Evolutionary conservation across 169 alveolate species (phyloP).

Genomic region (Plasmodium coatneyi): DNA sequence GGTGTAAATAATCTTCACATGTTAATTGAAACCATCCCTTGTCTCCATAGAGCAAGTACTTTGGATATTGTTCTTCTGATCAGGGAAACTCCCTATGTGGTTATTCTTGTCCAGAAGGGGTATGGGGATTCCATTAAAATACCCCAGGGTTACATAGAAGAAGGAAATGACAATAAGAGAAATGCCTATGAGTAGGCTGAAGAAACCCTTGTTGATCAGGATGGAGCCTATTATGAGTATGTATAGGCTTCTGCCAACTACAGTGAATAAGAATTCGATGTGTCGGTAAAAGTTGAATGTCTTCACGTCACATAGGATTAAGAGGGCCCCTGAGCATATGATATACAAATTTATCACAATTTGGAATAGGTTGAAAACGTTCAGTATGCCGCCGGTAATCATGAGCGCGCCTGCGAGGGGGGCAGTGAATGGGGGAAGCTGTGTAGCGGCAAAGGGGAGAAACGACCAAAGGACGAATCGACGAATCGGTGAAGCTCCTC

Average conservation of each 20-base stretch:
- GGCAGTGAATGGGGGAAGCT: neutral
- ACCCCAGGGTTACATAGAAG: slow-evolving; percentile 42
- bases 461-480: neutral
- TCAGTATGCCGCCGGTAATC: slow-evolving; percentile 47
- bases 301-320: slow-evolving; percentile 54
- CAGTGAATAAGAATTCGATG: slow-evolving; percentile 58
- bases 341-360: slow-evolving; percentile 28
- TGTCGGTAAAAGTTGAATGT: slow-evolving; percentile 43
- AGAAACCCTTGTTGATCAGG: slow-evolving; percentile 17
- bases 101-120: slow-evolving; percentile 29
- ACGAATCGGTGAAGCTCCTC: neutral
- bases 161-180: slow-evolving; percentile 5
- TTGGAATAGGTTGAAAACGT: slow-evolving; percentile 44
- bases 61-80: slow-evolving; percentile 10
- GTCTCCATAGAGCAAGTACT: slow-evolving; percentile 57
- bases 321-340: slow-evolving; percentile 44
- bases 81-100: neutral
- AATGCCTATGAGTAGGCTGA: slow-evolving; percentile 22
- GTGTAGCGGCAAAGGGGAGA: neutral
- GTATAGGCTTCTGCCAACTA: slow-evolving; percentile 57
- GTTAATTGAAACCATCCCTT: slow-evolving; percentile 18
- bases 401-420: slow-evolving; percentile 23
- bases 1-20: neutral
- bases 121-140: slow-evolving; percentile 35
- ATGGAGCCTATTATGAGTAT: slow-evolving; percentile 53